These are phyloP conservation scores for Suillus occidentalis DNA, from an alignment of 768 basidiomycete species.

Conservation along the genomic window DNA sequence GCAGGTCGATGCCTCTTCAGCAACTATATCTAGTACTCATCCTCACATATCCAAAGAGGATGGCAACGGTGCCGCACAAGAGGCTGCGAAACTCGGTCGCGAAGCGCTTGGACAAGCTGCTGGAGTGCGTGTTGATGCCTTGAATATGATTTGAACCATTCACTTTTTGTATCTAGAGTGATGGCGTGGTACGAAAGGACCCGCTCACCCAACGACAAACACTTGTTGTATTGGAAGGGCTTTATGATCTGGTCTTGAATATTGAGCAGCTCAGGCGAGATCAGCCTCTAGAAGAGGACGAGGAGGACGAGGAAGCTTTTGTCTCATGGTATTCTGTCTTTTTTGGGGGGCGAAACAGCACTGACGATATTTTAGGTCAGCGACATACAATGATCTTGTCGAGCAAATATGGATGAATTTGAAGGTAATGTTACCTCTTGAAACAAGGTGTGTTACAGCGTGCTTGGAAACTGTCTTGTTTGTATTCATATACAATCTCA, in stretches of 20 bases:
- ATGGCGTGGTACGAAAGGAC: conserved; percentile 61
- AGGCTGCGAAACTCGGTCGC: conserved; percentile 73
- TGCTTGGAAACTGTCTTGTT: neutral
- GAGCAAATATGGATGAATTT: conserved; percentile 79
- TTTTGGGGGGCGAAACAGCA: conserved; percentile 6
- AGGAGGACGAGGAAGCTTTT: conserved; percentile 41
- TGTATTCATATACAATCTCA: conserved; percentile 27
- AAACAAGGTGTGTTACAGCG: conserved; percentile 67
- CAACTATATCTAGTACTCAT: conserved; percentile 42
- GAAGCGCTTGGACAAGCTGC: conserved; percentile 66
- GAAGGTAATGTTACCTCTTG: conserved; percentile 87
- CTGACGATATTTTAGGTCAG: conserved; percentile 46
- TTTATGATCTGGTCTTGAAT: conserved; percentile 83
- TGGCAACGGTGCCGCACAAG: conserved; percentile 59
- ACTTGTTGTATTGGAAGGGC: conserved; percentile 73
- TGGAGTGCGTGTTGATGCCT: conserved; percentile 40
- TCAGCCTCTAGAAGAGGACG: conserved; percentile 61
- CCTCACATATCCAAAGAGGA: conserved; percentile 57
- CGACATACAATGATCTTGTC: conserved; percentile 54
- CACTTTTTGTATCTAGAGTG: conserved; percentile 41
- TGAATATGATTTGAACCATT: conserved; percentile 1
- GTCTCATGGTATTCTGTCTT: conserved; percentile 44
- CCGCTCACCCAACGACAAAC: conserved; percentile 80
- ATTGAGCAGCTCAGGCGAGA: conserved; percentile 85
- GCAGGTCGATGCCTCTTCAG: conserved; percentile 69